Evolutionary conservation across 208 protist species (phyloP).

Genomic region (Endotrypanum monterogeii): DNA sequence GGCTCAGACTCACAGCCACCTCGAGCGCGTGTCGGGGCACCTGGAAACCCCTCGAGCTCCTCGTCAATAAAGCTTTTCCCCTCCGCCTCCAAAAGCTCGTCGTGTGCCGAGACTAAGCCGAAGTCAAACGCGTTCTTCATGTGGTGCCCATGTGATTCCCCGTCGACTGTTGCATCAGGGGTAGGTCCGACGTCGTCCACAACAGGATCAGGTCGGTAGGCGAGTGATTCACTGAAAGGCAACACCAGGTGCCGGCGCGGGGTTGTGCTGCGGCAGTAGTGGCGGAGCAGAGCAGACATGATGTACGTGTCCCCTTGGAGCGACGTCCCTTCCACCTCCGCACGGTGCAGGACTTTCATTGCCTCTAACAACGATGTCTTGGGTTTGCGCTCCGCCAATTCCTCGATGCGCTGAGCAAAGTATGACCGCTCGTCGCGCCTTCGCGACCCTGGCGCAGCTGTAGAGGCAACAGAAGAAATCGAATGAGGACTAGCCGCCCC

Average conservation of each 20-base stretch:
- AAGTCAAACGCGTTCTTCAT: slow-evolving; percentile 43
- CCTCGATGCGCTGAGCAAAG: slow-evolving; percentile 71
- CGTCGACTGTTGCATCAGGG: background rate
- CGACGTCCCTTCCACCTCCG: slow-evolving; percentile 81
- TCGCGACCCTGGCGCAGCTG: slow-evolving; percentile 27
- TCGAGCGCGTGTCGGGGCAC: background rate
- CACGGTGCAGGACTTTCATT: slow-evolving; percentile 76
- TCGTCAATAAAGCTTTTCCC: slow-evolving; percentile 15
- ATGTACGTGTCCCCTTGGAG: slow-evolving; percentile 73
- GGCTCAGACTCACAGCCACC: slow-evolving; percentile 20
- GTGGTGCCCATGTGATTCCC: background rate
- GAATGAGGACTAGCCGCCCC: background rate
- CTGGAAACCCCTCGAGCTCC: slow-evolving; percentile 9
- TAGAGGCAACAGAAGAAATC: background rate
- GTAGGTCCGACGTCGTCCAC: background rate
- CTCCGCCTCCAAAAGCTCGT: slow-evolving; percentile 46
- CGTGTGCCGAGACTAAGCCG: slow-evolving; percentile 20
- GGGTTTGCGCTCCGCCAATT: slow-evolving; percentile 43
- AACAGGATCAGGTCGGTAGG: slow-evolving; percentile 44
- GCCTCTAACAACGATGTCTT: slow-evolving; percentile 58
- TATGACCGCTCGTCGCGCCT: slow-evolving; percentile 67
- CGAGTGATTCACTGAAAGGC: slow-evolving; percentile 50
- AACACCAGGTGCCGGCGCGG: slow-evolving; percentile 41
- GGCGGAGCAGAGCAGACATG: slow-evolving; percentile 49
- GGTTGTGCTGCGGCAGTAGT: slow-evolving; percentile 74